Percentiles rank a stretch among this genome's conserved stretches.
Evolutionary conservation across 179 eudicot genomes (phyloP).

Genomic region (Nepenthes alata): DNA sequence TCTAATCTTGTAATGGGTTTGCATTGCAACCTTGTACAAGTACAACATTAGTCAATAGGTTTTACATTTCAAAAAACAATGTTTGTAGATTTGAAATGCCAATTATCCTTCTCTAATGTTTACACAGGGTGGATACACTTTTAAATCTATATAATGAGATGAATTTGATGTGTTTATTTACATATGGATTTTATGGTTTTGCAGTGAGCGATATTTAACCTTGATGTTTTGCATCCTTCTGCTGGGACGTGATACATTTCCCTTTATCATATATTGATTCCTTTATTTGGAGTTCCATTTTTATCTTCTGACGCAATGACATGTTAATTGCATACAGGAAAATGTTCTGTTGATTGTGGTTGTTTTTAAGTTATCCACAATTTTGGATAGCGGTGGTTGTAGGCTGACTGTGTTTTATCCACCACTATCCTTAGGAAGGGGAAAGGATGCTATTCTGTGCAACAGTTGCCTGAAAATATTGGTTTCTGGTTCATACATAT

Average conservation of each 20-base stretch:
- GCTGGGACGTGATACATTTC: background rate
- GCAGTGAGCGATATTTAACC: no score
- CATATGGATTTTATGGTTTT: no score
- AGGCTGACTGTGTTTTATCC: background rate
- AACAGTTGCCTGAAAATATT: background rate
- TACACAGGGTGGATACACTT: no score
- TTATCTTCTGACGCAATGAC: background rate
- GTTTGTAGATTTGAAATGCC: no score
- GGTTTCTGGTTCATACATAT: conserved; percentile 1
- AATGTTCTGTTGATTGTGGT: background rate
- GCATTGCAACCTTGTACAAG: no score
- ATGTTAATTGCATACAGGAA: background rate
- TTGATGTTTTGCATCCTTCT: no score
- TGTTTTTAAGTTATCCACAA: background rate
- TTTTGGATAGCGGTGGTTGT: background rate
- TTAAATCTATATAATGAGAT: no score
- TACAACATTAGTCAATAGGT: no score
- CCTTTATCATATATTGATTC: background rate
- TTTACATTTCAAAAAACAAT: no score
- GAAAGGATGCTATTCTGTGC: background rate
- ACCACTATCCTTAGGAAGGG: background rate
- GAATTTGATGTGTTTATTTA: no score
- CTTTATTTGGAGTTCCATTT: background rate
- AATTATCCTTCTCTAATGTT: no score
- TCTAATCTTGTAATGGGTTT: no score